Conservation (phyloP, 2,329 filamentous ascomycete species). For the Colletotrichum tabaci region DNA sequence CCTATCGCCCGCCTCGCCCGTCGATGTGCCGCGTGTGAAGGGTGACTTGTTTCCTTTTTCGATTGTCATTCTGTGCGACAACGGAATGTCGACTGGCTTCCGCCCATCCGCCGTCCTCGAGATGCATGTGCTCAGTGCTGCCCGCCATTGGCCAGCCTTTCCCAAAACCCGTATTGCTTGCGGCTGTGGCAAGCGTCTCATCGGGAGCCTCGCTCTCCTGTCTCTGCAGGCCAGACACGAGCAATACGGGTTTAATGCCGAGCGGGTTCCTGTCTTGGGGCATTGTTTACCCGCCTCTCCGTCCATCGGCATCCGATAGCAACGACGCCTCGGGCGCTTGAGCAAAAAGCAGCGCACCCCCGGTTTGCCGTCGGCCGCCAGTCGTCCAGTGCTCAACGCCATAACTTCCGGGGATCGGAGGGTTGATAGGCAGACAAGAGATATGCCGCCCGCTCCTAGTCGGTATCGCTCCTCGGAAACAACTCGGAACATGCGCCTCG, state of each 20-base stretch:
- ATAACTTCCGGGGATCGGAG: slow-evolving; percentile 39
- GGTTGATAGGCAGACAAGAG: slow-evolving; percentile 14
- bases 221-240: slow-evolving; percentile 11
- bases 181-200: slow-evolving; percentile 19
- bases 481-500: slow-evolving; percentile 13
- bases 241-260: slow-evolving; percentile 6
- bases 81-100: slow-evolving; percentile 9
- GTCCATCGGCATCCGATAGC: slow-evolving; percentile 16
- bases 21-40: slow-evolving; percentile 18
- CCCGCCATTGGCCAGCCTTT: slow-evolving; percentile 31
- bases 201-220: slow-evolving; percentile 15
- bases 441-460: slow-evolving; percentile 12
- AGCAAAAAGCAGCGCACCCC: slow-evolving; percentile 20
- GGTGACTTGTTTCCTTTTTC: slow-evolving; percentile 10
- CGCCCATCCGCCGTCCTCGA: neutral
- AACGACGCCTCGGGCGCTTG: slow-evolving; percentile 41
- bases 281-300: neutral
- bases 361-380: slow-evolving; percentile 31
- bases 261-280: slow-evolving; percentile 2
- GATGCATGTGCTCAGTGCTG: slow-evolving; percentile 33
- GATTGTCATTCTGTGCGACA: slow-evolving; percentile 1
- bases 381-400: slow-evolving; percentile 21
- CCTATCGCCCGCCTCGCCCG: slow-evolving; percentile 22
- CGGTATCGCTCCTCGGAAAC: slow-evolving; percentile 6
- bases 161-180: slow-evolving; percentile 20